These are phyloP conservation scores for Delitschia confertaspora DNA, from an alignment of 495 filamentous ascomycete species.

Conservation along the genomic window DNA sequence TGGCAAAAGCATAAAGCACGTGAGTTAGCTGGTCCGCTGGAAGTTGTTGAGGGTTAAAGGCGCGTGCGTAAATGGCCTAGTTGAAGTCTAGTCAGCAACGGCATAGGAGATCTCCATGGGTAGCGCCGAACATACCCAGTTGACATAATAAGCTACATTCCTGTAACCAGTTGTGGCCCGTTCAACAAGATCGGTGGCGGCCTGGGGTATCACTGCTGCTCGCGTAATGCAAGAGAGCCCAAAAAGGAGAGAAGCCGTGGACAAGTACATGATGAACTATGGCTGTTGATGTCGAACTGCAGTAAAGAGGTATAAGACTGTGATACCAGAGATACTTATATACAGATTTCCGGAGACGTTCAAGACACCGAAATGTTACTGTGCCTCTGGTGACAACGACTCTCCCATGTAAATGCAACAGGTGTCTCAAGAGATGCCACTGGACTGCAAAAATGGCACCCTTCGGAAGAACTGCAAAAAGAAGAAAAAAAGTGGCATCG, in stretches of 20 bases:
- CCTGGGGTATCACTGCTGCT: slow-evolving; percentile 20
- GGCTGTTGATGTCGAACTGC: slow-evolving; percentile 1
- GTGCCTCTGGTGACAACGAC: slow-evolving; percentile 1
- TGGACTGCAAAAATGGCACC: slow-evolving; percentile 3
- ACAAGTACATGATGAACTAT: slow-evolving; percentile 19
- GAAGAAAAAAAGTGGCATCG: slow-evolving; percentile 6
- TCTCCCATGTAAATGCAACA: neutral
- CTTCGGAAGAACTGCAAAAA: slow-evolving; percentile 4
- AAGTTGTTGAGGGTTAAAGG: slow-evolving; percentile 80
- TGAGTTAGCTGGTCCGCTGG: slow-evolving; percentile 84
- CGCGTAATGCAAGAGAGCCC: slow-evolving; percentile 6
- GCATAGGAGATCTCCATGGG: slow-evolving; percentile 1
- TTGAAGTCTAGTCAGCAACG: neutral
- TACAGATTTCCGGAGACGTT: neutral
- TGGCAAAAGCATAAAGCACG: slow-evolving; percentile 85
- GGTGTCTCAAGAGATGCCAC: neutral
- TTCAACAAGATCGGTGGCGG: slow-evolving; percentile 6
- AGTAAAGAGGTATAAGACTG: slow-evolving; percentile 14
- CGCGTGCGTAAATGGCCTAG: slow-evolving; percentile 77
- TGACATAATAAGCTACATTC: slow-evolving; percentile 80
- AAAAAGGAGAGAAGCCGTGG: slow-evolving; percentile 3
- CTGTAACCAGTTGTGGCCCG: slow-evolving; percentile 40
- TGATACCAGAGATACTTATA: slow-evolving; percentile 17
- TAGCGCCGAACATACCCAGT: slow-evolving; percentile 48
- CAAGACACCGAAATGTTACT: neutral